A percentile compares a stretch with the other conserved stretches of the same genome.
Evolutionary conservation across 2,329 filamentous ascomycete species (phyloP).

Genomic region (Calonectria hawksworthii): DNA sequence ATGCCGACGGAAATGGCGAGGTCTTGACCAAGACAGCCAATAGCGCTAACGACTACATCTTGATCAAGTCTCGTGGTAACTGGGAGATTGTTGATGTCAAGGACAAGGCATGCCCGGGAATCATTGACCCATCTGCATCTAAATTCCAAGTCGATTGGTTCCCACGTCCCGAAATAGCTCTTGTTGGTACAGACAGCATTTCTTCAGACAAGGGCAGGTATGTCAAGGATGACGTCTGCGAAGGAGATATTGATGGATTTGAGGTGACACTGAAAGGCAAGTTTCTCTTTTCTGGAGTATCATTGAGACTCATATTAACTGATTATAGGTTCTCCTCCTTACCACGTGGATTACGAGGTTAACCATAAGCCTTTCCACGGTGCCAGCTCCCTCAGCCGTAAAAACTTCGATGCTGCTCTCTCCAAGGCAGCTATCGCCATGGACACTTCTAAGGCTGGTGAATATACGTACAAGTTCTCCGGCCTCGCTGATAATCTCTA

Average conservation of each 20-base stretch:
- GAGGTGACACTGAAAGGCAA: slow-evolving; percentile 84
- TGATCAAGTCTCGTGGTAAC: slow-evolving; percentile 76
- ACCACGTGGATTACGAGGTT: slow-evolving; percentile 85
- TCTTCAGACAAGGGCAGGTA: slow-evolving; percentile 66
- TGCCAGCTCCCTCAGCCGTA: slow-evolving; percentile 74
- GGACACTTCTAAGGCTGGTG: slow-evolving; percentile 86
- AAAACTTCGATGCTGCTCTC: slow-evolving; percentile 82
- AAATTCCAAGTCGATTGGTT: slow-evolving; percentile 89
- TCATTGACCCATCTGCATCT: slow-evolving; percentile 80
- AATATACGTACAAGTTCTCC: slow-evolving; percentile 88
- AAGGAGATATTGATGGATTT: slow-evolving; percentile 92
- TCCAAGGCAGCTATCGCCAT: slow-evolving; percentile 84
- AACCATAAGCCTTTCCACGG: slow-evolving; percentile 78
- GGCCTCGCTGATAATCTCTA: slow-evolving; percentile 90
- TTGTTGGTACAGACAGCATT: slow-evolving; percentile 76
- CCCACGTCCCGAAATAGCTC: slow-evolving; percentile 78
- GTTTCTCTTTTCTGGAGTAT: slow-evolving; percentile 38
- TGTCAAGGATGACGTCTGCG: slow-evolving; percentile 87
- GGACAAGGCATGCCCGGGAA: slow-evolving; percentile 86
- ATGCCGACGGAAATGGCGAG: slow-evolving; percentile 67
- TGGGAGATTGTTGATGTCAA: slow-evolving; percentile 85
- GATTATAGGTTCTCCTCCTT: slow-evolving; percentile 79
- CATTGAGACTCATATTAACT: slow-evolving; percentile 47
- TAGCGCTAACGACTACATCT: slow-evolving; percentile 76
- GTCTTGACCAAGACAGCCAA: slow-evolving; percentile 64